Base-by-base conservation (phyloP, 495 filamentous ascomycete genomes). In the Lindgomyces ingoldianus region DNA sequence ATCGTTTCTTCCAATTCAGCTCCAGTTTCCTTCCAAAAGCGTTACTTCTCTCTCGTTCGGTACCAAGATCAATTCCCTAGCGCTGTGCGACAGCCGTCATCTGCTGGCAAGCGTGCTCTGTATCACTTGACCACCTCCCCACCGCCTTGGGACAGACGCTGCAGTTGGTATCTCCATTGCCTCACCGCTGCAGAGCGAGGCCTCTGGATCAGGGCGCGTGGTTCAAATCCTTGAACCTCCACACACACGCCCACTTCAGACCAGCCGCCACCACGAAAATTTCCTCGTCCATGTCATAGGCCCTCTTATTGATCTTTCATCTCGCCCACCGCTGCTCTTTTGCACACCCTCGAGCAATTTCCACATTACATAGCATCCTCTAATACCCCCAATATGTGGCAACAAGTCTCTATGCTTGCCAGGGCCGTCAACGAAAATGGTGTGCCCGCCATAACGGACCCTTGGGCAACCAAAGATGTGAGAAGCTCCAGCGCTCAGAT, bases 391-490 rank as follows among this genome's bases (percentile, higher is more conserved):
- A 18, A 4, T 18, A 59, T 56, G 47, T 62, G 65, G 65, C 44
- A 68, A 14, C 44, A 62, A n/a, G 33, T 48, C 4, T 41, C 25
- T 33, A 29, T 68, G 18, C 9, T 64, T 19, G 56, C 68, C 30
- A 49, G 68, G 42, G 55, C 41, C 16, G 45, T 42, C 29, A 42
- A 53, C 22, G 49, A 51, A 3, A 65, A 64, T 64, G 60, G 57
- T 22, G 57, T 63, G 1, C 54, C 44, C 21, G 49, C 54, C 48
- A 73, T 69, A 36, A 69, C 48, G 6, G 62, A 60, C 36, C 54
- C 64, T 56, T 76, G 74, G 74, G 67, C 73, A 30, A 51, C 61
- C 54, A 68, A 73, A 36, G 74, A 72, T 62, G 89, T 91, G 79
- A 72, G 85, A 75, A 25, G 25, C 16, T 18, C 8, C 6, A 14